Conservation (phyloP, 306 rosid species). For the Prinsepia uniflora region DNA sequence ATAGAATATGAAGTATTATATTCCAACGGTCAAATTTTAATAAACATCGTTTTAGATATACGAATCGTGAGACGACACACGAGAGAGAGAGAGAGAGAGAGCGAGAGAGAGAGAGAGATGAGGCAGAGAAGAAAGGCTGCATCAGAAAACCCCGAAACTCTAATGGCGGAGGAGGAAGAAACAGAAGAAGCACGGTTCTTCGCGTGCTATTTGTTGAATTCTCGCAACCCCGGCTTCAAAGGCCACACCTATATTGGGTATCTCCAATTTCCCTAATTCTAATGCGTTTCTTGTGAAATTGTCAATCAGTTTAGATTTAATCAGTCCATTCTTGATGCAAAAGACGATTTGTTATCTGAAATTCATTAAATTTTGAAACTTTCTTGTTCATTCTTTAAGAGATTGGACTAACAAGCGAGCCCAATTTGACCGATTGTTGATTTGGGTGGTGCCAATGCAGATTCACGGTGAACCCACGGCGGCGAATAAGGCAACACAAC, state of each 20-base stretch:
- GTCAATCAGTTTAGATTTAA: background rate
- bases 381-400: background rate
- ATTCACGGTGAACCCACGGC: constrained; percentile 89
- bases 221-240: constrained; percentile 81
- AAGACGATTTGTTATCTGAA: background rate
- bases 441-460: constrained; percentile 31
- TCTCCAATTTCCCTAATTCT: background rate
- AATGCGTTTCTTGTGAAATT: background rate
- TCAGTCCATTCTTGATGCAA: background rate
- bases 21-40: constrained; percentile 70
- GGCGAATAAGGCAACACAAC: constrained; percentile 91
- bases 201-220: constrained; percentile 74
- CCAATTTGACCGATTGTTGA: background rate
- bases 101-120: constrained; percentile 36
- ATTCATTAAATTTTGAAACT: background rate
- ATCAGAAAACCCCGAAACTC: constrained; percentile 37
- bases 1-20: background rate
- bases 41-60: no score
- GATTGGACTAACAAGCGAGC: background rate
- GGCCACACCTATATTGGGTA: constrained; percentile 94
- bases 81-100: background rate
- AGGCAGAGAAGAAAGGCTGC: constrained; percentile 42
- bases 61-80: background rate
- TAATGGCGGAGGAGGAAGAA: constrained; percentile 10
- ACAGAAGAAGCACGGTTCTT: constrained; percentile 51